phyloP scores from a whole-genome alignment of 345 rosid species.

The Anacardium occidentale region DNA sequence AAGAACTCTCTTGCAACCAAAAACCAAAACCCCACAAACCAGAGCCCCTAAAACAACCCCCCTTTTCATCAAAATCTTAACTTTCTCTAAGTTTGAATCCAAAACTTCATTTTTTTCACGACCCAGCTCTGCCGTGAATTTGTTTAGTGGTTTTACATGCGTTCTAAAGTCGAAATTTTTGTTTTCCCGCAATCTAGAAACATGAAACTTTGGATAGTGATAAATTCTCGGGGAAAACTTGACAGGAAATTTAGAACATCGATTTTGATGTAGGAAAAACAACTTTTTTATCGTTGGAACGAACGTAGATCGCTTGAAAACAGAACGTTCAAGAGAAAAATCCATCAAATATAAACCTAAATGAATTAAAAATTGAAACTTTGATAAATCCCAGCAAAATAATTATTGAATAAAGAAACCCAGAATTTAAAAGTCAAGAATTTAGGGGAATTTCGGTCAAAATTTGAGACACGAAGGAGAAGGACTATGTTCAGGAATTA shows the following conservation, averaged over 20 bases:
- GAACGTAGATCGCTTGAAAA: slow-evolving; percentile 42
- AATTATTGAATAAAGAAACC: not conserved
- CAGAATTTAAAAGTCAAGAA: not conserved
- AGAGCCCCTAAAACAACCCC: slow-evolving; percentile 64
- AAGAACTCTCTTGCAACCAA: slow-evolving; percentile 59
- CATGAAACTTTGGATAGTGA: slow-evolving; percentile 23
- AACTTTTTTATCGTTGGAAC: slow-evolving; percentile 27
- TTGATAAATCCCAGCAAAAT: too few species aligned
- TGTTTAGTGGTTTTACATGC: slow-evolving; percentile 25
- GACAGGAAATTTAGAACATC: slow-evolving; percentile 33
- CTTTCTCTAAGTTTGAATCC: slow-evolving; percentile 30
- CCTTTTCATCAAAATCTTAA: slow-evolving; percentile 45
- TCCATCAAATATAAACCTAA: slow-evolving; percentile 23
- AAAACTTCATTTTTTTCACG: slow-evolving; percentile 15
- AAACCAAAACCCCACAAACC: slow-evolving; percentile 55
- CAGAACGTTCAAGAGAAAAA: slow-evolving; percentile 46
- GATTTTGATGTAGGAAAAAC: slow-evolving; percentile 29
- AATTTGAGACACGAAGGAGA: not conserved
- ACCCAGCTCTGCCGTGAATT: slow-evolving; percentile 28
- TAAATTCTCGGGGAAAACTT: slow-evolving; percentile 24
- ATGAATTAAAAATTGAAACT: not conserved
- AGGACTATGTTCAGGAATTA: not conserved
- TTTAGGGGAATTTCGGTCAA: too few species aligned
- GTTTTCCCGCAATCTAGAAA: slow-evolving; percentile 21
- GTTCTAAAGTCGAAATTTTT: slow-evolving; percentile 28